Evolutionary conservation across 805 yeast species (phyloP), one percentile per base, ranked within the genome.

Genomic region (Candida rishiriensis): DNA sequence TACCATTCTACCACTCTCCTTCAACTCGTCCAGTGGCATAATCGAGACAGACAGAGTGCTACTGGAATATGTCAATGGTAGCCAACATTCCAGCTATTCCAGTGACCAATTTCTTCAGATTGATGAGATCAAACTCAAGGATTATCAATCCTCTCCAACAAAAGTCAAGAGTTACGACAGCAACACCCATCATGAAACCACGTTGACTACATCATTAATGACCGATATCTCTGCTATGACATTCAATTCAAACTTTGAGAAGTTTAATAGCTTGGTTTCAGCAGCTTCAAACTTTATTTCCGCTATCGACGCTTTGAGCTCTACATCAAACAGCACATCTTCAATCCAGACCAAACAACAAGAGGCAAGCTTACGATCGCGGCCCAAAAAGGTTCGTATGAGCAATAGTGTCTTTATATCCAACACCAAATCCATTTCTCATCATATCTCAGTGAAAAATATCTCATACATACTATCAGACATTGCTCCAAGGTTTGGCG

Each of bases 1-100:
- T 0, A 58, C 64, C 2, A 41, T 75, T 0, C 62, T 70, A 10
- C 83, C 85, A 1, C 48, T 78, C 1, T 66, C 76, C 0, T 74
- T 56, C 48, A 70, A 69, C 39, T 65, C 74, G 10, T 40, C 53
- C 1, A 57, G 58, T 4, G 63, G 65, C 4, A 55, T 54, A 3
- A 40, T 76, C 10, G 59, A 54, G 3, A 55, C 74, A 7, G 65
- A 66, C 6, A 67, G 66, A 39, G 45, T 72, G 2, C 31, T 60
- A 2, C 15, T 70, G 2, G 60, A 51, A 15, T 48, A 48, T 33
- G 2, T 39, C 13, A 38, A 48, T 17, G 34, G 32, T 12, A 11
- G 21, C 7, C 11, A 35, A 8, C 15, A 30, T 3, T 44, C 47
- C 9, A 15, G 38, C 5, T 44, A 49, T 36, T 29, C 30, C 1